Conservation (phyloP, 108 stramenopile species). For the Cylindrotheca closterium region DNA sequence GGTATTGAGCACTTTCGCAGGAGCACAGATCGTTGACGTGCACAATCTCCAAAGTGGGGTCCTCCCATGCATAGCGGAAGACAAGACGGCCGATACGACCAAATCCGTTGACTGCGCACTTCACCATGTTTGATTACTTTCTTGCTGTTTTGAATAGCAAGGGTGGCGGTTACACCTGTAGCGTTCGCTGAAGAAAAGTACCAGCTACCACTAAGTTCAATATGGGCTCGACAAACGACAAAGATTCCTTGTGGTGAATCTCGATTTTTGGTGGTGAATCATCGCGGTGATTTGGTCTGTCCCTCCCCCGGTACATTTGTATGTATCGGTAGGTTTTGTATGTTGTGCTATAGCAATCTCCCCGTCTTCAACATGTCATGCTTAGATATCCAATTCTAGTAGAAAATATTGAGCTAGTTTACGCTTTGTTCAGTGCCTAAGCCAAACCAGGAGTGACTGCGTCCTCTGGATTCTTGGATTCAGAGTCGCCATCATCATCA, state of each 20-base stretch:
- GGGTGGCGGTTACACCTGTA: no score
- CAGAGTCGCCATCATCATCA: background rate
- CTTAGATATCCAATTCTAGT: background rate
- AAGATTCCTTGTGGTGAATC: no score
- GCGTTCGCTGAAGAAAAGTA: no score
- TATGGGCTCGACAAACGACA: no score
- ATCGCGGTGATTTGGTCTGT: no score
- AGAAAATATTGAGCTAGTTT: background rate
- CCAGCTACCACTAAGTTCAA: no score
- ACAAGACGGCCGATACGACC: constrained; percentile 92
- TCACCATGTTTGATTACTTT: constrained; percentile 28
- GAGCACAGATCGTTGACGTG: constrained; percentile 93
- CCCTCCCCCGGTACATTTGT: no score
- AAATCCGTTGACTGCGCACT: constrained; percentile 90
- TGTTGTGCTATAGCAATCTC: no score
- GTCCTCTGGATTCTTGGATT: background rate
- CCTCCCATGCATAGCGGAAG: constrained; percentile 90
- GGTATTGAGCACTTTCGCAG: constrained; percentile 83
- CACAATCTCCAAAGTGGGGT: constrained; percentile 85
- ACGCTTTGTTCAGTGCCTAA: background rate
- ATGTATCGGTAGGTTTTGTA: no score
- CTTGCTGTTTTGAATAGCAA: background rate
- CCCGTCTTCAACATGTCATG: no score
- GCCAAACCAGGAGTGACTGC: constrained; percentile 5
- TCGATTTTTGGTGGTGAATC: background rate